Evolutionary conservation across 1,284 basidiomycete species (phyloP).

Genomic region (Ustilago hordei): DNA sequence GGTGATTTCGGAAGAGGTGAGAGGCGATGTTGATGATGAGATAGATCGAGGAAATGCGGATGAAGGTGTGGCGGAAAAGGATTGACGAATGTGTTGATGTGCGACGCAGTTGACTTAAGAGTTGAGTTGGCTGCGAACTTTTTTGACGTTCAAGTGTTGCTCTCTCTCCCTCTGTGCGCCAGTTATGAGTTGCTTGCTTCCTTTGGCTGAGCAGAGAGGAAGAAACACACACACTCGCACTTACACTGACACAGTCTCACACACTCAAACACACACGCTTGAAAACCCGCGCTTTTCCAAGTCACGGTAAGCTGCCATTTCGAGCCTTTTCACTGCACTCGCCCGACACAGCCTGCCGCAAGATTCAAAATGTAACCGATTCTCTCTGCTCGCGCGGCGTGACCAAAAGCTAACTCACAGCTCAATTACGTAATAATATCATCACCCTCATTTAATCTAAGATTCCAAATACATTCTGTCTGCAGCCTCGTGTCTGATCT

Average conservation of each 20-base stretch:
- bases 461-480: not conserved
- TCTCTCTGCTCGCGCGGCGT: not conserved
- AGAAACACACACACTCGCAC: conserved; percentile 5
- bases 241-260: not conserved
- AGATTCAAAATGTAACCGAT: not conserved
- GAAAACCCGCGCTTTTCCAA: not conserved
- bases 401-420: no score
- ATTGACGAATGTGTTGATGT: conserved; percentile 5
- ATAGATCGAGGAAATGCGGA: conserved; percentile 10
- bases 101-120: conserved; percentile 5
- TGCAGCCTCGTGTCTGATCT: not conserved
- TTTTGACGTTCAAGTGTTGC: conserved; percentile 7
- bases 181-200: not conserved
- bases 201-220: conserved; percentile 1
- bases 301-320: conserved; percentile 10
- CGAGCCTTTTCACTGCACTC: not conserved
- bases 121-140: not conserved
- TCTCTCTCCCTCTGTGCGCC: conserved; percentile 3
- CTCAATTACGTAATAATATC: not conserved
- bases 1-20: not conserved
- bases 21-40: not conserved
- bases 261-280: conserved; percentile 5
- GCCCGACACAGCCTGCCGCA: not conserved
- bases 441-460: not conserved
- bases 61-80: conserved; percentile 5